A percentile compares a stretch with the other conserved stretches of the same genome.
Evolutionary conservation across 2,329 filamentous ascomycete genomes (phyloP).

Genomic region (Trichoderma sp.): DNA sequence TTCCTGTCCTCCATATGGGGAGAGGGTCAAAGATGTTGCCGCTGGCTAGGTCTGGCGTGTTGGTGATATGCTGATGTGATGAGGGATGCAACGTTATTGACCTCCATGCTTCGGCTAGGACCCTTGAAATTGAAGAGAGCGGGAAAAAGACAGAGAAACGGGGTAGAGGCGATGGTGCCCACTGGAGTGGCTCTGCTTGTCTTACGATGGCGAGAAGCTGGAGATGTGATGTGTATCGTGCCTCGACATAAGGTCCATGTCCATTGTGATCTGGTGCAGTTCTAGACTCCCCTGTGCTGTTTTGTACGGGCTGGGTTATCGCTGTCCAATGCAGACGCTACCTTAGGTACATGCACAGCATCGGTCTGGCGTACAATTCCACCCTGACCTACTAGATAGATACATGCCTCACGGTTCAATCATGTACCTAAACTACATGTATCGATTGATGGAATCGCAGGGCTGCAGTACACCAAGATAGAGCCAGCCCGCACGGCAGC

Average conservation of each 20-base stretch:
- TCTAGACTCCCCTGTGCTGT: background rate
- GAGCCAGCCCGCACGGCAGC: background rate
- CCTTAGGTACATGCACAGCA: background rate
- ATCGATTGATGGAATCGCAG: background rate
- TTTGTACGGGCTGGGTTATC: background rate
- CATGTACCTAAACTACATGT: background rate
- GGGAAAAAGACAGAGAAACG: background rate
- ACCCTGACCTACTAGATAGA: background rate
- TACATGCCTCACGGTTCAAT: background rate
- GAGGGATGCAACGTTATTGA: background rate
- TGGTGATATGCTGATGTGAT: constrained; percentile 4
- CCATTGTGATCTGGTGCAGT: background rate
- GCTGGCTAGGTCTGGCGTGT: background rate
- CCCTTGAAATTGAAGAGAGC: background rate
- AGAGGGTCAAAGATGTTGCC: background rate
- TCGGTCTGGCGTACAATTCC: background rate
- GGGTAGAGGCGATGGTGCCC: background rate
- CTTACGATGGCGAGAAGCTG: background rate
- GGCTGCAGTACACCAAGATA: background rate
- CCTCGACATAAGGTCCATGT: background rate
- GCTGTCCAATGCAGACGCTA: background rate
- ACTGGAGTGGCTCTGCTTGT: background rate
- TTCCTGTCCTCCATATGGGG: background rate
- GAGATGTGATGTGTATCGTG: background rate
- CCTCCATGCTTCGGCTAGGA: background rate